Conservation (phyloP, 2,329 filamentous ascomycete genomes). For the Talaromyces rugulosus region DNA sequence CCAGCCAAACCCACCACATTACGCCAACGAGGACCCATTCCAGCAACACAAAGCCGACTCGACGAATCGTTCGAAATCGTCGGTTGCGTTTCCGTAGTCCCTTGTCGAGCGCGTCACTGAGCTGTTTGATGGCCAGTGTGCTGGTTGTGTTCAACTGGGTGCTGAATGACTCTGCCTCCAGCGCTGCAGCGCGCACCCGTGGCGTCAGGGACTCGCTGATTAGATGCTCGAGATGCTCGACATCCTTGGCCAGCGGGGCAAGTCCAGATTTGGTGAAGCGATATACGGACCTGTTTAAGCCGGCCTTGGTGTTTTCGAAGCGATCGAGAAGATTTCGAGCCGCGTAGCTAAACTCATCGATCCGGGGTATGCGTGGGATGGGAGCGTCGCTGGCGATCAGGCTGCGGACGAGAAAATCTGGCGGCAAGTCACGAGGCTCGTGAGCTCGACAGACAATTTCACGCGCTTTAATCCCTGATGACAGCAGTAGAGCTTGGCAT, state of each 20-base stretch:
- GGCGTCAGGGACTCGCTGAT: conserved; percentile 50
- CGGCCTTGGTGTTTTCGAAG: conserved; percentile 42
- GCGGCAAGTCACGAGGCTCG: conserved; percentile 32
- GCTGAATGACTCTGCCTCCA: conserved; percentile 75
- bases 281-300: conserved; percentile 42
- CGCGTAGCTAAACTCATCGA: conserved; percentile 52
- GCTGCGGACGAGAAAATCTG: conserved; percentile 32
- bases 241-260: conserved; percentile 40
- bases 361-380: conserved; percentile 41
- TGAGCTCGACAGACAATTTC: conserved; percentile 68
- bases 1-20: conserved; percentile 92
- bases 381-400: conserved; percentile 24
- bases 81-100: conserved; percentile 69
- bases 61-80: conserved; percentile 69
- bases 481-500: conserved; percentile 70
- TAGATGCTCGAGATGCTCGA: conserved; percentile 41
- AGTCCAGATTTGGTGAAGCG: conserved; percentile 44
- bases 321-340: conserved; percentile 47
- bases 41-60: conserved; percentile 73
- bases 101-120: conserved; percentile 68
- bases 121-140: conserved; percentile 73
- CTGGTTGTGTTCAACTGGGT: conserved; percentile 72
- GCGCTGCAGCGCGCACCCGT: conserved; percentile 63
- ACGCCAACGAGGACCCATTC: conserved; percentile 85
- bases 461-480: conserved; percentile 83